These are phyloP conservation scores for Mortierella sp. DNA, from an alignment of 371 early-diverging fungal genomes.

Conservation along the genomic window DNA sequence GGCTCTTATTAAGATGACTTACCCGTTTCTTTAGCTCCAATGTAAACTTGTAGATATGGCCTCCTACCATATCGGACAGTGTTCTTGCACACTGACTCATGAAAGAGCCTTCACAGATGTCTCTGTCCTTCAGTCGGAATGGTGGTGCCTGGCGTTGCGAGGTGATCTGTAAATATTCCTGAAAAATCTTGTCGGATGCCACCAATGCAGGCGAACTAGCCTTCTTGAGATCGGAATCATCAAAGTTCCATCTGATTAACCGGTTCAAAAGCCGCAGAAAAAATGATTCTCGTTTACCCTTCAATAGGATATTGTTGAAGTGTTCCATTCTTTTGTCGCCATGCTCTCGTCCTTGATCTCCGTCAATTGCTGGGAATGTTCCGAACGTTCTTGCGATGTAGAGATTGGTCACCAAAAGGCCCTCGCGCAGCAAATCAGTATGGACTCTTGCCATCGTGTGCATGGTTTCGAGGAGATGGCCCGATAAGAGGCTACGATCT, in stretches of 20 bases:
- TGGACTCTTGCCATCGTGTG: constrained; percentile 31
- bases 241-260: constrained; percentile 24
- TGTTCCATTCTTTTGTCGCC: constrained; percentile 22
- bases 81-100: constrained; percentile 22
- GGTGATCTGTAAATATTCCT: constrained; percentile 23
- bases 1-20: constrained; percentile 21
- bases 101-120: constrained; percentile 18
- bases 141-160: constrained; percentile 19
- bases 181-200: constrained; percentile 22
- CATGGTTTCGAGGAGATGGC: constrained; percentile 25
- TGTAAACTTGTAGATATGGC: constrained; percentile 28
- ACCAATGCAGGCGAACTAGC: constrained; percentile 15
- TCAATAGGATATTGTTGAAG: constrained; percentile 27
- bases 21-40: constrained; percentile 26
- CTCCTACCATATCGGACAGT: constrained; percentile 28
- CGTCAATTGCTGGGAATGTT: constrained; percentile 14
- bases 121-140: constrained; percentile 23
- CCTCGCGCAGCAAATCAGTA: constrained; percentile 28
- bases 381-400: constrained; percentile 28
- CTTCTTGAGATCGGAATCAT: constrained; percentile 18
- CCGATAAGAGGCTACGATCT: constrained; percentile 20
- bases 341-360: constrained; percentile 24
- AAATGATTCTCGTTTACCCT: constrained; percentile 27
- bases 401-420: constrained; percentile 25
- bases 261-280: constrained; percentile 16